phyloP scores from a whole-genome alignment of 257 asterid species.

The Scutellaria baicalensis region DNA sequence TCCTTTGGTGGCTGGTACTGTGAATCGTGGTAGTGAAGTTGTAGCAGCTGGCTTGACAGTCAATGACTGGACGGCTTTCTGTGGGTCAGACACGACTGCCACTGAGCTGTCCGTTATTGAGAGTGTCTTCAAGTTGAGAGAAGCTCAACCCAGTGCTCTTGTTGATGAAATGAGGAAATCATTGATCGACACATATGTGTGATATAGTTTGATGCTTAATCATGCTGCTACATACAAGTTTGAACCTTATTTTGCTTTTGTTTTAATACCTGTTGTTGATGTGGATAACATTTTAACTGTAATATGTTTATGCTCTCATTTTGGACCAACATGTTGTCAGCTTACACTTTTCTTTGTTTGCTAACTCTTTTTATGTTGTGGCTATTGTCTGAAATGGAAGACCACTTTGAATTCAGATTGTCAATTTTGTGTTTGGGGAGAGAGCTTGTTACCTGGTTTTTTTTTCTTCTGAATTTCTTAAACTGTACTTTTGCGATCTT shows the following conservation, averaged over 20 bases:
- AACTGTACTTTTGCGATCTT: no score
- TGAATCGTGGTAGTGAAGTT: constrained; percentile 87
- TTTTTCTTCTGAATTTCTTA: no score
- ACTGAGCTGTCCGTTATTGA: constrained; percentile 80
- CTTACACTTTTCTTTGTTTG: no score
- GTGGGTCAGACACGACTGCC: constrained; percentile 95
- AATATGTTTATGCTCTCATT: background rate
- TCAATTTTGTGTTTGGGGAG: no score
- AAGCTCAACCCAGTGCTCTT: constrained; percentile 75
- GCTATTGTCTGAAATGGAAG: no score
- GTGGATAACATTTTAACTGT: background rate
- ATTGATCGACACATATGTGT: constrained; percentile 68
- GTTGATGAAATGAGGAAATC: constrained; percentile 89
- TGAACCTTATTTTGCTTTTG: no score
- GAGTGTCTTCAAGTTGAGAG: constrained; percentile 79
- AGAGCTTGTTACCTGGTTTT: no score
- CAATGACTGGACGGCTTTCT: constrained; percentile 90
- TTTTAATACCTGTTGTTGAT: background rate
- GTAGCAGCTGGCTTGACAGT: constrained; percentile 72
- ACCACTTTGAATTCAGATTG: no score
- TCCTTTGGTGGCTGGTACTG: constrained; percentile 84
- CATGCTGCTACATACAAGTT: no score
- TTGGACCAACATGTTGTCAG: background rate
- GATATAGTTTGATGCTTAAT: background rate
- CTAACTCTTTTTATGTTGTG: no score